phyloP scores from a whole-genome alignment of 371 early-diverging fungal species.

The Nematocida ausubeli region DNA sequence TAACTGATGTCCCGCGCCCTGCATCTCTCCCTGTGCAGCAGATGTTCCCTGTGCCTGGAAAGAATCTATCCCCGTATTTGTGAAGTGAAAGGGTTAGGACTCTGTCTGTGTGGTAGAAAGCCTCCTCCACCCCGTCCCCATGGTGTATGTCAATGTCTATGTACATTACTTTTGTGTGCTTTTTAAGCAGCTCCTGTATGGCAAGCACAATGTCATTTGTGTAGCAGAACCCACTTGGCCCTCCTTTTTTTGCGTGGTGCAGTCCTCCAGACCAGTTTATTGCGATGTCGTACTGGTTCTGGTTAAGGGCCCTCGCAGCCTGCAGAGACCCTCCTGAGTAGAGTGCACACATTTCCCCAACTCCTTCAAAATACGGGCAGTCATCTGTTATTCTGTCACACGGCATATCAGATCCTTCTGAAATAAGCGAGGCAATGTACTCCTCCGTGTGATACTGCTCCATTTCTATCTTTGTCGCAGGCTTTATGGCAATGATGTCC shows the following conservation, averaged over 20 bases:
- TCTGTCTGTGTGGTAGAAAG: conserved; percentile 93
- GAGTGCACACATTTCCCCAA: conserved; percentile 69
- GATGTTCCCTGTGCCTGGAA: conserved; percentile 88
- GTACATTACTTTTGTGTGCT: conserved; percentile 88
- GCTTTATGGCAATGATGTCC: conserved; percentile 70
- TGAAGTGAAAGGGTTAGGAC: conserved; percentile 97
- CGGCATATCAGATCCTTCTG: not conserved
- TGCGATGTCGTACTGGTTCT: conserved; percentile 81
- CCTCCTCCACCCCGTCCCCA: conserved; percentile 96
- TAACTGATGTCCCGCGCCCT: conserved; percentile 85
- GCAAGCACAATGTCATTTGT: conserved; percentile 96
- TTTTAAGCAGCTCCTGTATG: conserved; percentile 84
- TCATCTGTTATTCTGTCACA: conserved; percentile 69
- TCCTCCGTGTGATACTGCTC: conserved; percentile 54
- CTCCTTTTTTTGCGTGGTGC: conserved; percentile 91
- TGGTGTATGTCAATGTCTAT: conserved; percentile 98
- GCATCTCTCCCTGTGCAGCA: conserved; percentile 72
- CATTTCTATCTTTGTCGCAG: conserved; percentile 46
- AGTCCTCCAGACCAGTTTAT: conserved; percentile 98
- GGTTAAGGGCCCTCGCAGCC: conserved; percentile 81
- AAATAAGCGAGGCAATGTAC: conserved; percentile 36
- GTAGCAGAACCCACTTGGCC: conserved; percentile 96
- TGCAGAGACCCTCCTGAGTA: conserved; percentile 59
- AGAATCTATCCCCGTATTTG: conserved; percentile 83
- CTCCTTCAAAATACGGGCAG: conserved; percentile 72